These are phyloP conservation scores for Metschnikowia bowlesiae DNA, from an alignment of 805 yeast genomes.

Conservation along the genomic window DNA sequence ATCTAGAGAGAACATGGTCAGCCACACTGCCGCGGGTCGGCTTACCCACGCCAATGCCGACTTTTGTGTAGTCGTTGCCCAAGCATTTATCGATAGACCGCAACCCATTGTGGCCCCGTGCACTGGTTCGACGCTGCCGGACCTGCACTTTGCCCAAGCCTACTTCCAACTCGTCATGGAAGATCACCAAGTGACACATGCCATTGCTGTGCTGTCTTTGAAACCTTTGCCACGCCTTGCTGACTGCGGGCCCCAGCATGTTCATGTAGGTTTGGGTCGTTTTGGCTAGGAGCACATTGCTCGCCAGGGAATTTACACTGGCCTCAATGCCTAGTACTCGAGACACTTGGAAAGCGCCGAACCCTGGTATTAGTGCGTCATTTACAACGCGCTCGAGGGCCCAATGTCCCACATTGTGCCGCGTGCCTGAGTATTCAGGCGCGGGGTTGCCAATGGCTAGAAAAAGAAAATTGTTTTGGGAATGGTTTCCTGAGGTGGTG, in stretches of 20 bases:
- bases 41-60: conserved; percentile 76
- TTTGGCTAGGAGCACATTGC: conserved; percentile 38
- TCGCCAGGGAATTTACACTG: conserved; percentile 5
- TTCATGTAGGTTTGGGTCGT: conserved; percentile 67
- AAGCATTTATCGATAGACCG: conserved; percentile 47
- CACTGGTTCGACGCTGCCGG: conserved; percentile 54
- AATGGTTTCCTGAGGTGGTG: neutral
- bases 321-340: neutral
- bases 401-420: conserved; percentile 77
- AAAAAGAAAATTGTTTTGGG: conserved; percentile 4
- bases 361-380: conserved; percentile 44
- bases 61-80: conserved; percentile 55
- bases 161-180: conserved; percentile 77
- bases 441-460: conserved; percentile 76
- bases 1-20: conserved; percentile 57
- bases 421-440: conserved; percentile 50
- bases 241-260: conserved; percentile 55
- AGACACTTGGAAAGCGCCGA: conserved; percentile 16
- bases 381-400: conserved; percentile 51
- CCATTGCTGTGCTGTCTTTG: conserved; percentile 18
- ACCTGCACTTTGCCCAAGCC: conserved; percentile 63
- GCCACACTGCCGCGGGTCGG: conserved; percentile 53
- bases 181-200: conserved; percentile 43
- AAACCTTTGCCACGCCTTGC: conserved; percentile 42
- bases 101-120: conserved; percentile 85